Evolutionary conservation across 371 early-diverging fungal genomes (phyloP), one percentile per base, ranked within the genome.

Genomic region (Thermomucor indicae-seudaticae): DNA sequence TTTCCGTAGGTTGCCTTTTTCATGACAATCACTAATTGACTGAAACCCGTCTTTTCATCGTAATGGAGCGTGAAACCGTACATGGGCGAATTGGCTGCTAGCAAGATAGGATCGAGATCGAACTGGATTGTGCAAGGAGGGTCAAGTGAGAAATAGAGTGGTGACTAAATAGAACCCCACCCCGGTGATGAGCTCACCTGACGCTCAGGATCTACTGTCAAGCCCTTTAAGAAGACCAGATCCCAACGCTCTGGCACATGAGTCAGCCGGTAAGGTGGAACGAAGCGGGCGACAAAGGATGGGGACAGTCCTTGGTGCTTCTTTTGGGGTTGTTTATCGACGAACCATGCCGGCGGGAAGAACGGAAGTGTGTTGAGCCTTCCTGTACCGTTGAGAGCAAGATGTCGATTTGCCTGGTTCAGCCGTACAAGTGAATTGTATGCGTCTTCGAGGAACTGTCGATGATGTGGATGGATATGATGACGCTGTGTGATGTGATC

Each of bases 171-270:
- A 27, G 23, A 40, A 51, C 52, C 51, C 52, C 44, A 40, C 45
- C 32, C 28, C 41, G 14, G 22, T 14, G 11, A 29, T 23, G 28
- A 47, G n/a, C 49, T 54, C 53, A 70, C 70, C 49, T 70, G 62
- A 43, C 62, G 57, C 38, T 57, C 35, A 16, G 63, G 57, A 51
- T 70, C 61, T 11, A 63, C 56, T 30, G 68, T 67, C 40, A 72
- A 49, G 17, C 72, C 72, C 34, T 72, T 72, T 42, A 72, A 46
- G 48, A 72, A 72, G 4, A 72, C 67, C 23, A 59, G 55, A 53
- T 72, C 59, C 72, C 72, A 72, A 22, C 72, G 58, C 31, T 72
- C 72, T 31, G 72, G 72, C 12, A 67, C 57, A 39, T 56, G 40
- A 39, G 52, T 46, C 43, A 63, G 51, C 14, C 60, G 49, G 34